Evolutionary conservation across 2,329 filamentous ascomycete species (phyloP), one percentile per base, ranked within the genome.

Genomic region (Fusarium sp.): DNA sequence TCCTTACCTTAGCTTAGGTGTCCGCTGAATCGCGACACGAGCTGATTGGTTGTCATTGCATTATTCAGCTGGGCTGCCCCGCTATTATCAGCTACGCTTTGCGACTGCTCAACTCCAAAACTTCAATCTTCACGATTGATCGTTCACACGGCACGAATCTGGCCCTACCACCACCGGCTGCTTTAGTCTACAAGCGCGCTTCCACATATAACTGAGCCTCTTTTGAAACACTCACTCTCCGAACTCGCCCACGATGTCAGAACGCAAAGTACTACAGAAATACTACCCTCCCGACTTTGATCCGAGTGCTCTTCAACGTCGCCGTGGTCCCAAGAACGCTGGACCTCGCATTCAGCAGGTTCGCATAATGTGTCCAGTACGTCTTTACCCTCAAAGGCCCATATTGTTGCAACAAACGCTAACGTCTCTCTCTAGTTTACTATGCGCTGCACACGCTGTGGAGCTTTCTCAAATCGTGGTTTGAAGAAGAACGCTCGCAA

Each of bases 331-430:
- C 13, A 95, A 95, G 81, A 86, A 90, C 63, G 88, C 89, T 11
- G 95, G 94, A 0, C 94, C 94, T 1, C 94, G 94, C 76, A 88
- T 94, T 13, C 94, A 97, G 79, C 94, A 92, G 0, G 95, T 98
- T 92, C 95, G 49, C 87, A 58, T 74, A 44, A 67, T 72, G 60
- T 46, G 42, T 25, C 21, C 50, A 35, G 43, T 49, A 49, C 5
- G 46, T 21, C 18, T 43, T 15, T 15, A 15, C 35, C 15, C 19
- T 11, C 6, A 13, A 40, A 30, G 10, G 6, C 13, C 30, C 21
- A 7, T 16, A 6, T 4, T 7, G 6, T 35, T 21, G 30, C 9
- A 7, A 35, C 19, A 5, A 30, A 23, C 19, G n/a, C 28, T 32
- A 23, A 50, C 4, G 6, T 2, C 15, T 28, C 9, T 23, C 16